Percentiles rank a stretch among this genome's conserved stretches.
phyloP scores from a whole-genome alignment of 805 yeast genomes.

The Komagataella pseudopastoris region DNA sequence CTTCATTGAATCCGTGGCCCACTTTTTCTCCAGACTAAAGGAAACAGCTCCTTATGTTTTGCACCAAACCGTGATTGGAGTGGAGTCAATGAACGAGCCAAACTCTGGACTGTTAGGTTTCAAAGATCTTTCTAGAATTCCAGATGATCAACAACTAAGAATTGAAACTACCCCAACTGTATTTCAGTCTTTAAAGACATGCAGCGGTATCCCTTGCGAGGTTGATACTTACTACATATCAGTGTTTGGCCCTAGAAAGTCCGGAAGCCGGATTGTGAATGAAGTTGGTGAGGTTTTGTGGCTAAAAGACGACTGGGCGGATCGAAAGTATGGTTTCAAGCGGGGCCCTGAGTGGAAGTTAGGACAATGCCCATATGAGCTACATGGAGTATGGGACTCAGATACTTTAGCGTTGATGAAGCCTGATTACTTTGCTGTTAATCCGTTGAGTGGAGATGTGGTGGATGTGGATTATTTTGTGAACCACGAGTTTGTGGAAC shows the following conservation, averaged over 20 bases:
- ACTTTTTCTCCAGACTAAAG: conserved; percentile 28
- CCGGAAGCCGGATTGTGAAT: conserved; percentile 41
- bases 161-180: conserved; percentile 79
- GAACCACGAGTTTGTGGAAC: conserved; percentile 52
- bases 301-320: conserved; percentile 42
- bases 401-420: conserved; percentile 22
- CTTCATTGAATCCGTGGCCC: conserved; percentile 39
- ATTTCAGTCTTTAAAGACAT: conserved; percentile 58
- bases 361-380: conserved; percentile 73
- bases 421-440: conserved; percentile 36
- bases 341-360: conserved; percentile 52
- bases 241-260: conserved; percentile 62
- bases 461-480: conserved; percentile 44
- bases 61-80: conserved; percentile 51
- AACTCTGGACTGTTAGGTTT: conserved; percentile 62
- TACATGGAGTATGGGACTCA: conserved; percentile 64
- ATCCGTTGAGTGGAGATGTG: conserved; percentile 22
- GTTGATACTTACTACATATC: conserved; percentile 64
- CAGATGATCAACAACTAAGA: conserved; percentile 50
- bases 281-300: conserved; percentile 62
- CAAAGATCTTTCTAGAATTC: conserved; percentile 36
- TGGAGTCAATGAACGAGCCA: conserved; percentile 83
- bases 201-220: conserved; percentile 59
- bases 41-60: conserved; percentile 29
- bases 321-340: conserved; percentile 56